Percentiles rank a stretch among this genome's conserved stretches.
Conservation (phyloP, 805 yeast species). For the Ogataea degrootiae region DNA sequence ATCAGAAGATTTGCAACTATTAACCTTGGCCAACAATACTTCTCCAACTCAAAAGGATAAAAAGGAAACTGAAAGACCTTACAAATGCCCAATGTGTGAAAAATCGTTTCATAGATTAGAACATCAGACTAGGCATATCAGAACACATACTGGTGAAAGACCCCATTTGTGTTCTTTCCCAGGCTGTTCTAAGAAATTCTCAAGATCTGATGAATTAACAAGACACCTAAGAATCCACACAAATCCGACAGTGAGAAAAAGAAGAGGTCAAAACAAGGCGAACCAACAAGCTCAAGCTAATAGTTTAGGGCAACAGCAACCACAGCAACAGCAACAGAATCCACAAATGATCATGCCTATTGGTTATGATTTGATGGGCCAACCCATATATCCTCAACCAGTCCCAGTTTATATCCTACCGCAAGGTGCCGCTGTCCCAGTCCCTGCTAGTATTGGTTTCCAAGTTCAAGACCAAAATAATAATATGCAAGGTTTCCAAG, state of each 20-base stretch:
- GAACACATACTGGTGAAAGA: constrained; percentile 80
- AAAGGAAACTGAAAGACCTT: constrained; percentile 44
- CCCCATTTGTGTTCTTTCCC: constrained; percentile 75
- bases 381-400: constrained; percentile 29
- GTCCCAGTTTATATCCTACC: constrained; percentile 26
- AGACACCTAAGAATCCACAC: constrained; percentile 71
- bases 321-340: constrained; percentile 10
- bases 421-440: constrained; percentile 19
- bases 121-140: constrained; percentile 73
- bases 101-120: constrained; percentile 73
- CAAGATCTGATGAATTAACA: constrained; percentile 69
- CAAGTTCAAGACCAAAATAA: constrained; percentile 12
- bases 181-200: constrained; percentile 63
- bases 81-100: constrained; percentile 68
- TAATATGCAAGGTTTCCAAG: constrained; percentile 3
- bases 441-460: constrained; percentile 12
- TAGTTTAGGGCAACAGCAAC: neutral
- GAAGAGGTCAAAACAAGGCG: constrained; percentile 30
- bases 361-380: constrained; percentile 29
- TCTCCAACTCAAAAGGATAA: constrained; percentile 28
- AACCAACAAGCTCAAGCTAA: neutral
- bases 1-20: neutral
- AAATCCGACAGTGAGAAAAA: constrained; percentile 62
- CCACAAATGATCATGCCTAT: constrained; percentile 24
- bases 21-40: neutral